These are phyloP conservation scores for Streptanthus diversifolius DNA, from an alignment of 345 rosid species.

Conservation along the genomic window DNA sequence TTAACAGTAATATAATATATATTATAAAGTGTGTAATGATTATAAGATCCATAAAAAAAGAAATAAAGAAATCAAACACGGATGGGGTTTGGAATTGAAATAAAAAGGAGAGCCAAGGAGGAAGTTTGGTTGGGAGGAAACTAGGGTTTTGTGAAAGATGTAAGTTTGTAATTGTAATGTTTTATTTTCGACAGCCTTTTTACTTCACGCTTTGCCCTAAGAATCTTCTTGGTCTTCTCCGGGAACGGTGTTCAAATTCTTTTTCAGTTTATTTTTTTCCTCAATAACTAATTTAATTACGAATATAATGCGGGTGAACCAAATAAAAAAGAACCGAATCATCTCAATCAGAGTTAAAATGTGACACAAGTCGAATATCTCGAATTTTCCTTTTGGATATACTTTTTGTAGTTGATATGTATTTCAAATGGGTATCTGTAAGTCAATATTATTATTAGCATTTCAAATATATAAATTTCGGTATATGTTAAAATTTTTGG, in stretches of 20 bases:
- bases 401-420: background rate
- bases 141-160: slow-evolving; percentile 39
- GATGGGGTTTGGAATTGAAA: slow-evolving; percentile 31
- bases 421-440: background rate
- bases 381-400: background rate
- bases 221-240: slow-evolving; percentile 38
- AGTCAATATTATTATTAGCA: background rate
- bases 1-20: background rate
- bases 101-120: slow-evolving; percentile 37
- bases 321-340: background rate
- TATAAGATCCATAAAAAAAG: slow-evolving; percentile 25
- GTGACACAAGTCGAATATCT: background rate
- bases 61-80: slow-evolving; percentile 13
- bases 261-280: background rate
- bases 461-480: background rate
- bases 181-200: slow-evolving; percentile 34
- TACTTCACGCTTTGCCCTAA: slow-evolving; percentile 36
- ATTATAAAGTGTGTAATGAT: slow-evolving; percentile 33
- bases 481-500: background rate
- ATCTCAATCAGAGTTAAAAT: background rate
- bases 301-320: background rate
- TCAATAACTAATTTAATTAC: background rate
- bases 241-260: slow-evolving; percentile 31
- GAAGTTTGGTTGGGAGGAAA: slow-evolving; percentile 39
- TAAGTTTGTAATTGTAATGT: slow-evolving; percentile 28